Percentiles rank a stretch among this genome's conserved stretches.
Conservation (phyloP, 129 eudicot genomes). For the Calendula officinalis region DNA sequence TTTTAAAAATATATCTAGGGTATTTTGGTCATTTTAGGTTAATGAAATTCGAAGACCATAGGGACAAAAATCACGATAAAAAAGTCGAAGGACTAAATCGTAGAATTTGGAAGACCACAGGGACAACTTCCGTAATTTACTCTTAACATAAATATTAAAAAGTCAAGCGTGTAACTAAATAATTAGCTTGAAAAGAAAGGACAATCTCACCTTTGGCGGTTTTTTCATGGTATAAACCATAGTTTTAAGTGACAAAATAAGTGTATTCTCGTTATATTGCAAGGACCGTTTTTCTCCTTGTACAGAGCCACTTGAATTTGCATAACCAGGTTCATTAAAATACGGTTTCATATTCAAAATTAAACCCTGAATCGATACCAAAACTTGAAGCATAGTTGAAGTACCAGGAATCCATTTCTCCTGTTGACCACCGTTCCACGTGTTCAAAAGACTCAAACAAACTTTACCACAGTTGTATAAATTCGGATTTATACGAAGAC, state of each 20-base stretch:
- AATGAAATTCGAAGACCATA: no score
- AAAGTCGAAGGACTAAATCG: no score
- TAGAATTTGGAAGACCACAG: no score
- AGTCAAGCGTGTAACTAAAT: no score
- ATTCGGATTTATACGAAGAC: slow-evolving; percentile 76
- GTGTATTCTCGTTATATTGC: slow-evolving; percentile 53
- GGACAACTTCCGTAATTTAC: no score
- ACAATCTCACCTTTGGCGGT: slow-evolving; percentile 65
- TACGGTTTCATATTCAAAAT: slow-evolving; percentile 66
- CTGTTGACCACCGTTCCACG: slow-evolving; percentile 54
- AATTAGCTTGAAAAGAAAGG: no score
- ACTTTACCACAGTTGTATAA: slow-evolving; percentile 58
- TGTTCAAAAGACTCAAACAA: slow-evolving; percentile 75
- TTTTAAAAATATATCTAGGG: no score
- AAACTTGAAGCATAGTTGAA: slow-evolving; percentile 77
- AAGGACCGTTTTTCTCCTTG: slow-evolving; percentile 36
- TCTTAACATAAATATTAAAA: no score
- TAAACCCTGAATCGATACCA: slow-evolving; percentile 79
- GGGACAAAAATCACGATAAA: no score
- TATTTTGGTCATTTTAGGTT: no score
- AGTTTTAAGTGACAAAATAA: slow-evolving; percentile 49
- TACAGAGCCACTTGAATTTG: slow-evolving; percentile 21
- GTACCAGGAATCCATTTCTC: slow-evolving; percentile 67
- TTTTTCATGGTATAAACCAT: slow-evolving; percentile 55
- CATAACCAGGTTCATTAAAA: slow-evolving; percentile 68